Conservation (phyloP, 257 asterid genomes). For the Capsicum baccatum region DNA sequence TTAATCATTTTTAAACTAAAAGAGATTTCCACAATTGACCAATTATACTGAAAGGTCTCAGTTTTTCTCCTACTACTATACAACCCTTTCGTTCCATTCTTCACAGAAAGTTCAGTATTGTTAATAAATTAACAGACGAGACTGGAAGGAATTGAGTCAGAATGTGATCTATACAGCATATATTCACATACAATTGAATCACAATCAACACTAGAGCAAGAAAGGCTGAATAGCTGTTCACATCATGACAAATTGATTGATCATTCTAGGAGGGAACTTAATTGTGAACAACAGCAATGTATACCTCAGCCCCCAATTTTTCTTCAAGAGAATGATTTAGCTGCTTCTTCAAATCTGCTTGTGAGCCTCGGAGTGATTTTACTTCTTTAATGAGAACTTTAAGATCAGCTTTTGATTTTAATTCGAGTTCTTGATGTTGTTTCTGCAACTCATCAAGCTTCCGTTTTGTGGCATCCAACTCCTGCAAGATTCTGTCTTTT, state of each 20-base stretch:
- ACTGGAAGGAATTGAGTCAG: slow-evolving; percentile 24
- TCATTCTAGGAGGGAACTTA: slow-evolving; percentile 19
- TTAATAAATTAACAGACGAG: not conserved
- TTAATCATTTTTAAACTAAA: not conserved
- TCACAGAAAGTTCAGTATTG: not conserved
- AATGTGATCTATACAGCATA: slow-evolving; percentile 5
- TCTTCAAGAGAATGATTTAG: slow-evolving; percentile 59
- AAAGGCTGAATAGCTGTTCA: not conserved
- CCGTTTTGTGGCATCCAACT: slow-evolving; percentile 63
- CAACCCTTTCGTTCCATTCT: not conserved
- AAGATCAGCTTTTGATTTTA: slow-evolving; percentile 80
- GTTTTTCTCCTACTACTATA: slow-evolving; percentile 11
- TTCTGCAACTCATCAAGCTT: slow-evolving; percentile 67
- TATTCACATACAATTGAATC: not conserved
- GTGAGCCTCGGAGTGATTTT: slow-evolving; percentile 83
- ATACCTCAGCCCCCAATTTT: slow-evolving; percentile 74
- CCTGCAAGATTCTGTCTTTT: slow-evolving; percentile 54
- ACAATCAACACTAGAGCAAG: not conserved
- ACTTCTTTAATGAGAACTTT: slow-evolving; percentile 92
- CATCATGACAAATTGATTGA: not conserved
- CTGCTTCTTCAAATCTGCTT: slow-evolving; percentile 67
- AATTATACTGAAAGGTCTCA: slow-evolving; percentile 18
- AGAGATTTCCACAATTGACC: not conserved
- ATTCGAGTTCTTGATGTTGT: slow-evolving; percentile 74
- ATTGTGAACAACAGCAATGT: slow-evolving; percentile 19